These are phyloP conservation scores for Phytophthora pinifolia DNA, from an alignment of 352 stramenopile genomes.

Conservation along the genomic window DNA sequence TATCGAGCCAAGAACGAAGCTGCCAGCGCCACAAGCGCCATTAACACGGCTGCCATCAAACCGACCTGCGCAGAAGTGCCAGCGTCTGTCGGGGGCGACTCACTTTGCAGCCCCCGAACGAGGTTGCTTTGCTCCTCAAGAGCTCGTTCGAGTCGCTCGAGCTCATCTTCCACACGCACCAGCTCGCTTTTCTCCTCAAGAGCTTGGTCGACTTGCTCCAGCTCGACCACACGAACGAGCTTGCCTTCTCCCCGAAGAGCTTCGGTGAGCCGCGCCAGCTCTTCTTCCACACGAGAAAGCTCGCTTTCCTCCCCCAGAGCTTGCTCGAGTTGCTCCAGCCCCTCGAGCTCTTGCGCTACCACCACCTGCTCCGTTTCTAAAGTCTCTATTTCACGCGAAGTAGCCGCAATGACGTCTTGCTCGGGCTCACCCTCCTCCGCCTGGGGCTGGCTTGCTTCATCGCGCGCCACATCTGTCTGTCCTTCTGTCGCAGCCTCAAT, in stretches of 20 bases:
- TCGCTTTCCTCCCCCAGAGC: too few species aligned
- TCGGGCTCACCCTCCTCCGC: background rate
- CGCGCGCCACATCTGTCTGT: background rate
- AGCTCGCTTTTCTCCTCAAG: too few species aligned
- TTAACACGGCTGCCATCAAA: conserved; percentile 23
- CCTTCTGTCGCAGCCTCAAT: background rate
- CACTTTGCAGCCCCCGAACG: conserved; percentile 16
- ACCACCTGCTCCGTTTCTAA: conserved; percentile 11
- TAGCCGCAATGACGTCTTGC: conserved; percentile 2
- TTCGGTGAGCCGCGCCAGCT: background rate
- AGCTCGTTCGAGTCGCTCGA: background rate
- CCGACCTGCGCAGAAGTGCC: conserved; percentile 17
- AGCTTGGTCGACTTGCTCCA: too few species aligned
- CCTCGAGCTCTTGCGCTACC: conserved; percentile 22
- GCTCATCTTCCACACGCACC: too few species aligned
- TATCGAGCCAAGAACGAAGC: conserved; percentile 31
- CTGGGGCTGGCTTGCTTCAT: conserved; percentile 1
- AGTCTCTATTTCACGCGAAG: conserved; percentile 2
- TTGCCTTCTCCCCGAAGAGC: background rate
- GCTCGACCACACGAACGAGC: too few species aligned
- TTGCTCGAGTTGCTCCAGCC: conserved; percentile 10
- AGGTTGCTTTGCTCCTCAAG: conserved; percentile 23
- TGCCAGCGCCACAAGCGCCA: conserved; percentile 23
- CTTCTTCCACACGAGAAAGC: too few species aligned
- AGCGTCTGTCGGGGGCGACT: background rate